Base-by-base conservation (phyloP, 306 rosid species). In the Lotus japonicus region DNA sequence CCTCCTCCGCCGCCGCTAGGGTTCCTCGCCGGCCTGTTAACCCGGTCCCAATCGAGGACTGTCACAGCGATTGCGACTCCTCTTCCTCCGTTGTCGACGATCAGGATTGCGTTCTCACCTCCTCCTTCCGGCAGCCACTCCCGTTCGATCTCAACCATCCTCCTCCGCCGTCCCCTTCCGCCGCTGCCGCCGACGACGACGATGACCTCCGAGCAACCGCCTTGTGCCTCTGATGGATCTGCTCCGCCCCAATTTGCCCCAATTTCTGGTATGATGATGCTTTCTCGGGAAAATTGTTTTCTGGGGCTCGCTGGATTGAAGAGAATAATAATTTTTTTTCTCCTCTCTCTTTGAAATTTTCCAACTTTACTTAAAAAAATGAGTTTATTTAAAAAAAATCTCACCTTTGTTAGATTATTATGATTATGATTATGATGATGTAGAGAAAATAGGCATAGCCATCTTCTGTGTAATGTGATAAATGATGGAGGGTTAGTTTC, bases 31-130 rank as follows among this genome's bases (percentile, higher is more conserved):
- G 65, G 45, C 79, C 86, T 9, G 79, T 71, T 43, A 64, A 59
- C 42, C 84, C 74, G 4, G 58, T 73, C 21, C 53, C 82, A 0
- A 66, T 82, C 5, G 98, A 85, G 1, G 95, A 81, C 52, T 89
- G 87, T 63, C 98, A 81, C 42, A 92, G 98, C 82, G 96, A 87
- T 45, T 92, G 98, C 57, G 98, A 86, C 70, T 92, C 98, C 0
- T 92, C 98, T 10, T 92, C 95, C 0, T 85, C 96, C 33, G 92
- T 92, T 16, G 79, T 87, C 2, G 96, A 92, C 16, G 92, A 85
- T 10, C 86, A 83, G 2, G 90, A 87, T 18, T 87, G 86, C 48
- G 88, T 66, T 10, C 87, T 82, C 48, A 71, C 88, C 14, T 86
- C 98, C 1, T 79, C 92, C 0, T 81, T 81, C 18, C 77, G 84